Evolutionary conservation across 1,139 yeast species (phyloP), one percentile per base, ranked within the genome.

Genomic region (Yamadazyma pseudoaaseri): DNA sequence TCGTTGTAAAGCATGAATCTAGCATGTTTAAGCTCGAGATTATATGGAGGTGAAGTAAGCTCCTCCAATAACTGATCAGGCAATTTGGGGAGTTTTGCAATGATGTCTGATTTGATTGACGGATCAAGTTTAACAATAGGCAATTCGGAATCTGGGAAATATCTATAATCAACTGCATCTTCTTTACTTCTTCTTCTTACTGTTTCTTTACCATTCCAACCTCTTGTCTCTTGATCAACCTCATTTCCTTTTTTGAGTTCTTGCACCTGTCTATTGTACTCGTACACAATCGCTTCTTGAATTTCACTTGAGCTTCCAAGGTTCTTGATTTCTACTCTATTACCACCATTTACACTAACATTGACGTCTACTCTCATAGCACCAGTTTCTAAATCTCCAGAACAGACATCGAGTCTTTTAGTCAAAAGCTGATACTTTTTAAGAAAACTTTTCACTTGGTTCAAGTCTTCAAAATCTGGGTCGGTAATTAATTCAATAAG

Each of bases 321-420:
- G 56, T 94, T 92, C 53, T 92, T 94, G 48, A 92, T 74, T 50
- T 92, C 98, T 16, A 90, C 89, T 40, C 97, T 62, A 29, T 80
- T 73, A 34, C 79, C 76, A 17, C 76, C 79, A 38, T 77, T 76
- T 3, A 92, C 80, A 29, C 95, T 86, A 12, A 92, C 73, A 49
- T 92, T 92, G 6, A 89, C 97, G 53, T 92, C 99, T 3, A 90
- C 95, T 50, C 99, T 72, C 71, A 94, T 83, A 0, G 97, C 94
- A 6, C 98, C 98, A 0, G 90, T 79, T 52, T 92, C 98, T 49
- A 92, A 66, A 47, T 89, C 96, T 15, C 97, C 97, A 0, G 94
- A 73, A 47, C 96, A 87, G 2, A 92, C 76, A 3, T 75, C 77
- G 32, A 89, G 56, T 44, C 79, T 79, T 31, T 81, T 69, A 25